Conservation (phyloP, 75 land plant genomes). For the Pinus albicaulis region DNA sequence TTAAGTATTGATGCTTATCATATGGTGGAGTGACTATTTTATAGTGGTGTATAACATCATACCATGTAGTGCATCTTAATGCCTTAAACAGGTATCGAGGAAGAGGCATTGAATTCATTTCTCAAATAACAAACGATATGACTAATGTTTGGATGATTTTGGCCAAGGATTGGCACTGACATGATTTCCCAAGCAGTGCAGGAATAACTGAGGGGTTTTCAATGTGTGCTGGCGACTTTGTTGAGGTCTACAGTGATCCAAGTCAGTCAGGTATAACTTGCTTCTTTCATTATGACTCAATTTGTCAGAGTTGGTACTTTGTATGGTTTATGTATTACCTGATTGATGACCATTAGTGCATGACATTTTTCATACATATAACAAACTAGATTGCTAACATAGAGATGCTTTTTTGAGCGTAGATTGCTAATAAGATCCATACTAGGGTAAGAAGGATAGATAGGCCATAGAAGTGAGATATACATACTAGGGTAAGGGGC, state of each 20-base stretch:
- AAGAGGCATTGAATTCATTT: not conserved
- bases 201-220: slow-evolving; percentile 98
- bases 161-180: not conserved
- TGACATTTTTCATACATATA: not conserved
- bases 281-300: not conserved
- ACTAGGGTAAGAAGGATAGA: too few relatives aligned
- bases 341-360: not conserved
- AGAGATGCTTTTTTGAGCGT: not conserved
- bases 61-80: not conserved
- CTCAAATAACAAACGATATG: not conserved
- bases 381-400: not conserved
- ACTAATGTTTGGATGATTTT: not conserved
- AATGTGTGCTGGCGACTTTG: slow-evolving; percentile 99
- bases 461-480: too few relatives aligned
- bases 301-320: not conserved
- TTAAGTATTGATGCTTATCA: not conserved
- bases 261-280: slow-evolving; percentile 65
- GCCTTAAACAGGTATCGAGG: not conserved
- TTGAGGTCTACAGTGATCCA: slow-evolving; percentile 88
- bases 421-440: not conserved
- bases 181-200: slow-evolving; percentile 58
- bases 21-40: not conserved
- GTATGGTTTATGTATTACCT: not conserved
- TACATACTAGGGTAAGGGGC: too few relatives aligned
- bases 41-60: not conserved